phyloP scores from a whole-genome alignment of 2,329 filamentous ascomycete species.

The Colletotrichum gigasporum region DNA sequence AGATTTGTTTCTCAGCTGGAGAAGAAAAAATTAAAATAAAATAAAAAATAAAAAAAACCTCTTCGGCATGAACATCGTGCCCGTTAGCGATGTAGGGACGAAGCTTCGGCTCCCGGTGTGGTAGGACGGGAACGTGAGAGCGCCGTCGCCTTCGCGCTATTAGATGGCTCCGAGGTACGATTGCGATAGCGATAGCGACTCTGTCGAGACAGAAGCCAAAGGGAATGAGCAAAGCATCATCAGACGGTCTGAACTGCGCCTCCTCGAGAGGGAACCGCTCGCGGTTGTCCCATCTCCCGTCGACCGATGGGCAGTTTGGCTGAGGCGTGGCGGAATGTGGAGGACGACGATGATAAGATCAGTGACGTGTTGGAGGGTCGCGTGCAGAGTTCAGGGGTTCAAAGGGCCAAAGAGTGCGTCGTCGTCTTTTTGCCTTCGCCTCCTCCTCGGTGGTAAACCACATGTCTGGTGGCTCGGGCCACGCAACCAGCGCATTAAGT shows the following conservation, averaged over 20 bases:
- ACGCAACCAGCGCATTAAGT: not conserved
- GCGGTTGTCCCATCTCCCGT: not conserved
- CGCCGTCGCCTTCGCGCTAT: too few species aligned
- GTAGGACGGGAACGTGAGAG: too few species aligned
- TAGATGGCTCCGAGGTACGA: not conserved
- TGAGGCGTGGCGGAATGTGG: not conserved
- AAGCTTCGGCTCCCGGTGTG: not conserved
- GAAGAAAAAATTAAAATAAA: too few species aligned
- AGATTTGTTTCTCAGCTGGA: too few species aligned
- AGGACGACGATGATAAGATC: not conserved
- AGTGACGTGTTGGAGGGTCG: not conserved
- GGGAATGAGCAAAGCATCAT: not conserved
- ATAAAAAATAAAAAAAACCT: too few species aligned
- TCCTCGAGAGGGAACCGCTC: not conserved
- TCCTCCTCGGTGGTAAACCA: not conserved
- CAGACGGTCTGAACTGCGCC: not conserved
- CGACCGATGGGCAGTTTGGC: not conserved
- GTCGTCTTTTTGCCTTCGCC: not conserved
- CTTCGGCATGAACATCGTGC: too few species aligned
- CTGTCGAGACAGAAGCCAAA: not conserved
- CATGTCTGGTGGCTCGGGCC: not conserved
- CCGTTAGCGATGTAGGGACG: not conserved
- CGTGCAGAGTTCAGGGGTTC: not conserved
- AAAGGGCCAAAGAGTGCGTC: too few species aligned
- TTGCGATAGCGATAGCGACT: conserved; percentile 7